phyloP scores from a whole-genome alignment of 2,329 filamentous ascomycete genomes.

The Alternaria solani region DNA sequence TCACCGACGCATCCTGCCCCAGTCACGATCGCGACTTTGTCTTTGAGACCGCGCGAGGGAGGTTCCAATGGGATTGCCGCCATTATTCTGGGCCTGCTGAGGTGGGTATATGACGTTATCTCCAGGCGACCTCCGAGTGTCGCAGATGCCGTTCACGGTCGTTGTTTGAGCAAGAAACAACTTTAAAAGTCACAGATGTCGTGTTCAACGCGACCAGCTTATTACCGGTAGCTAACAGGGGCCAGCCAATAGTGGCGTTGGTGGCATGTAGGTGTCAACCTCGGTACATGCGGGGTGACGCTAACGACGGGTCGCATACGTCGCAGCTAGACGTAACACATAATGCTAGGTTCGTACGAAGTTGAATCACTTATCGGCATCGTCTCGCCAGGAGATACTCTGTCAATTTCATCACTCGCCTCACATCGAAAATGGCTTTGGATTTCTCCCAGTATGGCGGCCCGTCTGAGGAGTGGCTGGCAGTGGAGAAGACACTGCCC shows the following conservation, averaged over 20 bases:
- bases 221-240: background rate
- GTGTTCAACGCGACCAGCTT: background rate
- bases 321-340: background rate
- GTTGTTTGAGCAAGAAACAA: background rate
- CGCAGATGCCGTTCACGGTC: background rate
- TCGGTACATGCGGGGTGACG: constrained; percentile 15
- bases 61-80: constrained; percentile 25
- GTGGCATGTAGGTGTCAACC: constrained; percentile 3
- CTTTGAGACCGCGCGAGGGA: constrained; percentile 53
- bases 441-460: constrained; percentile 17
- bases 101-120: background rate
- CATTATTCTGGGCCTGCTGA: constrained; percentile 7
- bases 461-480: constrained; percentile 45
- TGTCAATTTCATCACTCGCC: too few species aligned
- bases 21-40: constrained; percentile 64
- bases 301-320: constrained; percentile 18
- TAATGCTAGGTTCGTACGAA: background rate
- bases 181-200: background rate
- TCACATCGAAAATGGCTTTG: background rate
- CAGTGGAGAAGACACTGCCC: constrained; percentile 39
- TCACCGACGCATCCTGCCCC: constrained; percentile 66
- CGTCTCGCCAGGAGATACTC: background rate
- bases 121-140: background rate
- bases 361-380: background rate
- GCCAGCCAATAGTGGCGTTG: background rate